Percentiles rank a stretch among this genome's conserved stretches.
phyloP scores from a whole-genome alignment of 148 eudicot genomes.

The Fagopyrum tataricum region DNA sequence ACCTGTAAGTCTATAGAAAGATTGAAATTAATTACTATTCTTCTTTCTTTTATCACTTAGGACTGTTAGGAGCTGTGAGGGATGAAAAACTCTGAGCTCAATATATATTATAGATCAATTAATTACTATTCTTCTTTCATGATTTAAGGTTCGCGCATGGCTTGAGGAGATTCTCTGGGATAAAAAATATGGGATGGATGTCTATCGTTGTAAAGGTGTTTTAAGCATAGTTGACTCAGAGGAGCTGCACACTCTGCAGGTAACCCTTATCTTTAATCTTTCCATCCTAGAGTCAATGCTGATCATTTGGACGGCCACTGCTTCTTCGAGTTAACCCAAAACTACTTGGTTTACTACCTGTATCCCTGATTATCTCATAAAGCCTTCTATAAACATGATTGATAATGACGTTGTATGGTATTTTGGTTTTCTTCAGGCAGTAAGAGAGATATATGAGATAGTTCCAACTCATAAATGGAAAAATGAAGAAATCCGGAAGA shows the following conservation, averaged over 20 bases:
- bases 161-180: constrained; percentile 98
- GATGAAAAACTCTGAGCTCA: not conserved
- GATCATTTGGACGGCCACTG: not conserved
- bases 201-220: constrained; percentile 94
- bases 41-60: constrained; percentile 9
- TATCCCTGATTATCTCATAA: not conserved
- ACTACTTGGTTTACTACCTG: not conserved
- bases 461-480: constrained; percentile 84
- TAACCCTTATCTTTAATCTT: constrained; percentile 15
- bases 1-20: not conserved
- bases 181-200: constrained; percentile 75
- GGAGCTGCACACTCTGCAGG: constrained; percentile 89
- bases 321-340: not conserved
- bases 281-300: not conserved
- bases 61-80: constrained; percentile 12
- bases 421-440: constrained; percentile 45
- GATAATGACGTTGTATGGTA: not conserved
- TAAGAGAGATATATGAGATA: constrained; percentile 88
- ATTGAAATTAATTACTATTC: not conserved
- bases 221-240: constrained; percentile 51
- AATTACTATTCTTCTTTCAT: not conserved
- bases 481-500: constrained; percentile 44
- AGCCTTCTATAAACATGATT: not conserved
- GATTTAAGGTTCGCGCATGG: constrained; percentile 62
- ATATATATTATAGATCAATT: not conserved